phyloP scores from a whole-genome alignment of 2,329 filamentous ascomycete genomes.

The Calonectria pteridis region DNA sequence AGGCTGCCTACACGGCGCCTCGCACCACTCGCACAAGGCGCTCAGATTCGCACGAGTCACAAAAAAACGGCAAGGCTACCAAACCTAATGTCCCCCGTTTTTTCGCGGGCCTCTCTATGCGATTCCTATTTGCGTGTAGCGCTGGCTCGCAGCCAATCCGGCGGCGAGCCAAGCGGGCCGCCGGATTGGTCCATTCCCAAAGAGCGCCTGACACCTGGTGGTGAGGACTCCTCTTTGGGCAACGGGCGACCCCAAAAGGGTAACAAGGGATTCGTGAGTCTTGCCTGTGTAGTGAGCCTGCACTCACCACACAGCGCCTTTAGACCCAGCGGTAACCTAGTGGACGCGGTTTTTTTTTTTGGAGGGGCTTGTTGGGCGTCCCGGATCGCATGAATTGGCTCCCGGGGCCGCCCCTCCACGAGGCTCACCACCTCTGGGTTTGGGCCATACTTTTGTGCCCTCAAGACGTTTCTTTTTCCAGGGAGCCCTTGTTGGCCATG shows the following conservation, averaged over 20 bases:
- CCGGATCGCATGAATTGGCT: slow-evolving; percentile 44
- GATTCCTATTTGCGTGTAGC: slow-evolving; percentile 22
- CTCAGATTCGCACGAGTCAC: slow-evolving; percentile 9
- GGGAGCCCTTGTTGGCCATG: slow-evolving; percentile 26
- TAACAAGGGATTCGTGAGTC: not conserved
- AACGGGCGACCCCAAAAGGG: slow-evolving; percentile 2
- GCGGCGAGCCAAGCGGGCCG: slow-evolving; percentile 14
- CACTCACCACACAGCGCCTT: not conserved
- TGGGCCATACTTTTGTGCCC: not conserved
- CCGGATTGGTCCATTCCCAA: slow-evolving; percentile 13
- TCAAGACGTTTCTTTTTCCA: slow-evolving; percentile 27
- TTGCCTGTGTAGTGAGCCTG: not conserved
- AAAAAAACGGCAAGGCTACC: slow-evolving; percentile 17
- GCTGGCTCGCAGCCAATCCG: slow-evolving; percentile 14
- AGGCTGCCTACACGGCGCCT: not conserved
- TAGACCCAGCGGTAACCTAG: not conserved
- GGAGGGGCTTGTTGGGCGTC: slow-evolving; percentile 28
- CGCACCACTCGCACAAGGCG: slow-evolving; percentile 6
- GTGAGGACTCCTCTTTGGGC: not conserved
- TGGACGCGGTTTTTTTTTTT: not conserved
- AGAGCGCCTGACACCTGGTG: slow-evolving; percentile 11
- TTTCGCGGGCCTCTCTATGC: slow-evolving; percentile 8
- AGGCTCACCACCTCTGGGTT: slow-evolving; percentile 14
- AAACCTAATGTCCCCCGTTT: not conserved
- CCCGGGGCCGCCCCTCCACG: slow-evolving; percentile 38